Conservation (phyloP, 169 alveolate genomes). For the Plasmodium gonderi region DNA sequence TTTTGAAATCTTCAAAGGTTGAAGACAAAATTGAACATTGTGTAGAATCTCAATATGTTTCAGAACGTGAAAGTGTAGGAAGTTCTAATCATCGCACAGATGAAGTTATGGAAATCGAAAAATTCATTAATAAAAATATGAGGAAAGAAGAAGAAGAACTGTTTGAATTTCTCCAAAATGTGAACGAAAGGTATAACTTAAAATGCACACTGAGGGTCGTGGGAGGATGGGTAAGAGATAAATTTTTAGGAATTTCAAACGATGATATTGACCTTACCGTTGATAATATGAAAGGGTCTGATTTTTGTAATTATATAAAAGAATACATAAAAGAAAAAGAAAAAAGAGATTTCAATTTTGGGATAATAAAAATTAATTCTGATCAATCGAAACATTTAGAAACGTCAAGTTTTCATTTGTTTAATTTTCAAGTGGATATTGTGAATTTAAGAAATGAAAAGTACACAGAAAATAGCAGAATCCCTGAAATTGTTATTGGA, state of each 20-base stretch:
- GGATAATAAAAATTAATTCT: conserved; percentile 94
- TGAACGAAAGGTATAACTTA: conserved; percentile 38
- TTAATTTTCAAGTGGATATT: conserved; percentile 94
- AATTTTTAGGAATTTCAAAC: conserved; percentile 83
- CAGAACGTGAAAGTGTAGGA: neutral
- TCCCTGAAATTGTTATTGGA: conserved; percentile 94
- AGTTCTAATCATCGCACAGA: neutral
- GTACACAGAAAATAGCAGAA: conserved; percentile 93
- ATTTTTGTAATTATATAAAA: conserved; percentile 81
- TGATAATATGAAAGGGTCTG: conserved; percentile 95
- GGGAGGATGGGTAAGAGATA: conserved; percentile 99
- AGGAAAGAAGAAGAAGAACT: conserved; percentile 41
- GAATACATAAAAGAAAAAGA: conserved; percentile 81
- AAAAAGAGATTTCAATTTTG: conserved; percentile 86
- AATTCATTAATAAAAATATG: neutral
- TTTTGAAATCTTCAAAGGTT: neutral
- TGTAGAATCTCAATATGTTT: neutral
- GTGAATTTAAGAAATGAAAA: conserved; percentile 97
- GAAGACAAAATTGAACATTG: neutral
- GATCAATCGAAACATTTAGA: conserved; percentile 97
- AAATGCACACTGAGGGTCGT: conserved; percentile 92
- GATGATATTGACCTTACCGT: conserved; percentile 98
- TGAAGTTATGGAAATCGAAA: conserved; percentile 11
- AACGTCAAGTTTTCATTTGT: conserved; percentile 94
- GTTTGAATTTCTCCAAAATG: conserved; percentile 34